Conservation (phyloP, 371 early-diverging fungal species). For the Smittium mucronatum region DNA sequence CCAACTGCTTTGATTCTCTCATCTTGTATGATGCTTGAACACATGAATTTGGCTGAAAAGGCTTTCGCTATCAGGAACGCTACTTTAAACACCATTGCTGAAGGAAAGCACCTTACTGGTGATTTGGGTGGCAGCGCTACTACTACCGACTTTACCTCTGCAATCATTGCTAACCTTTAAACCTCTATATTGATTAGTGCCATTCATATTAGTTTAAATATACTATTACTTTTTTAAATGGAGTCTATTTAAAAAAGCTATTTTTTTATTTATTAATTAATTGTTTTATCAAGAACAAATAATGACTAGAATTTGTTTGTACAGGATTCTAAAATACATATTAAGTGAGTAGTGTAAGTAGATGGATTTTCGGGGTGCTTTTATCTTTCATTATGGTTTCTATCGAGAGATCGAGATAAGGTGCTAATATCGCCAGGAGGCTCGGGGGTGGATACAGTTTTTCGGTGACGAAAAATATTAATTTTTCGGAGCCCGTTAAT, state of each 20-base stretch:
- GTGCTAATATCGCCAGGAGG: no score
- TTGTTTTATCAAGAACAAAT: no score
- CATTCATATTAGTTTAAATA: no score
- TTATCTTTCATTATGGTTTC: no score
- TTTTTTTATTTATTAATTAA: no score
- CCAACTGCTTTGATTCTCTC: conserved; percentile 83
- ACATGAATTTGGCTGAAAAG: conserved; percentile 68
- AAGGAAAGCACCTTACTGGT: conserved; percentile 49
- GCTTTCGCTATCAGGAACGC: conserved; percentile 77
- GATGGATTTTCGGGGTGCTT: no score
- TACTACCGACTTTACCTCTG: conserved; percentile 83
- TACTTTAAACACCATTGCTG: conserved; percentile 51
- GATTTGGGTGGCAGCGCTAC: conserved; percentile 65
- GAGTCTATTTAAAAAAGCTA: no score
- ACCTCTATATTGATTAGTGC: conserved; percentile 23
- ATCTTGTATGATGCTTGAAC: conserved; percentile 83
- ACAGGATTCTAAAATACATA: no score
- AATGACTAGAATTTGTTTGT: no score
- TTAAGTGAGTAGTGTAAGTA: no score
- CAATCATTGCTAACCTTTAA: conserved; percentile 46
- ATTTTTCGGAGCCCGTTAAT: background rate
- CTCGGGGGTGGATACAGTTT: background rate
- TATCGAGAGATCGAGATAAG: no score
- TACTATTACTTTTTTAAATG: no score
- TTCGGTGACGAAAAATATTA: background rate